These are phyloP conservation scores for Cyberlindnera nakhonratchasimensis DNA, from an alignment of 805 yeast genomes.

Conservation along the genomic window DNA sequence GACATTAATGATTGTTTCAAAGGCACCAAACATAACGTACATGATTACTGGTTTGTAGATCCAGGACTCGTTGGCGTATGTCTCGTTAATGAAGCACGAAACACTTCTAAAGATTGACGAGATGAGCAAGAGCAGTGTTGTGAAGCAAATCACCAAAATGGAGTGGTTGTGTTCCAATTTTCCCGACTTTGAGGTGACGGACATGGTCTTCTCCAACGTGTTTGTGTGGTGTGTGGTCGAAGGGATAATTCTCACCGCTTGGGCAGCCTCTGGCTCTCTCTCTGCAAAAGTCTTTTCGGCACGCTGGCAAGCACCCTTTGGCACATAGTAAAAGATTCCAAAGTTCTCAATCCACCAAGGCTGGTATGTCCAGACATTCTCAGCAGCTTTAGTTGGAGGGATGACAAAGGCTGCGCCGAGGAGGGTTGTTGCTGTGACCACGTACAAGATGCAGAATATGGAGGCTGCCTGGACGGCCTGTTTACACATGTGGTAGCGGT, in stretches of 20 bases:
- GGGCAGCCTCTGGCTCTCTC: conserved; percentile 35
- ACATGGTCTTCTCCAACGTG: conserved; percentile 28
- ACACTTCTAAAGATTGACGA: conserved; percentile 51
- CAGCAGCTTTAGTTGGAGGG: conserved; percentile 51
- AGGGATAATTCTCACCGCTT: conserved; percentile 42
- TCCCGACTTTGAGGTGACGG: conserved; percentile 31
- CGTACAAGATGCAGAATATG: conserved; percentile 45
- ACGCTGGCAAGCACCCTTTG: conserved; percentile 45
- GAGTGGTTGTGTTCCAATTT: conserved; percentile 50
- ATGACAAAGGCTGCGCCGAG: conserved; percentile 49
- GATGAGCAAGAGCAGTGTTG: conserved; percentile 47
- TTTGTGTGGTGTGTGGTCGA: conserved; percentile 44
- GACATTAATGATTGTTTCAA: conserved; percentile 56
- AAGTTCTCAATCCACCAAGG: conserved; percentile 80
- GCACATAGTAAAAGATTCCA: conserved; percentile 54
- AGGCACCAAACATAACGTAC: conserved; percentile 66
- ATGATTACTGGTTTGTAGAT: conserved; percentile 53
- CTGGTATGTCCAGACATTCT: conserved; percentile 53
- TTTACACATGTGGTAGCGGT: conserved; percentile 47
- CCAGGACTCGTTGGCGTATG: conserved; percentile 35
- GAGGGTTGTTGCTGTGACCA: conserved; percentile 49
- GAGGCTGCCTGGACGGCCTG: conserved; percentile 52
- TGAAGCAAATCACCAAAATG: conserved; percentile 37
- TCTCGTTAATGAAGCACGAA: conserved; percentile 36
- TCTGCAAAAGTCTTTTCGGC: conserved; percentile 47